These are phyloP conservation scores for Moesziomyces parantarcticus DNA, from an alignment of 1,284 basidiomycete species.

Conservation along the genomic window DNA sequence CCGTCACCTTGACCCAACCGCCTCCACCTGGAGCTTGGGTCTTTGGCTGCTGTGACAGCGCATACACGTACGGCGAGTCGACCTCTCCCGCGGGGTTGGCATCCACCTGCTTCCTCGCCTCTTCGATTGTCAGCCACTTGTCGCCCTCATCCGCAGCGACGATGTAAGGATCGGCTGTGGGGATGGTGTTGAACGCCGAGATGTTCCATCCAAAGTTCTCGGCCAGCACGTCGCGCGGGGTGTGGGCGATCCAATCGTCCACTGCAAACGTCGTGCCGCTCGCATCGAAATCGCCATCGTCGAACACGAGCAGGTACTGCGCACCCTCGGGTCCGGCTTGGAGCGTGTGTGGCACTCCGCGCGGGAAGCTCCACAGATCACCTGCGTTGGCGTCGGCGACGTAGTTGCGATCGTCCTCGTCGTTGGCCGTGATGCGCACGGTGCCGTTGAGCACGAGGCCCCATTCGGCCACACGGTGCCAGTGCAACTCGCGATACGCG, in stretches of 20 bases:
- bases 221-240: conserved; percentile 75
- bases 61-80: conserved; percentile 12
- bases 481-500: conserved; percentile 26
- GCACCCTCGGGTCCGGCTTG: conserved; percentile 75
- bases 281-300: conserved; percentile 10
- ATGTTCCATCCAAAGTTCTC: conserved; percentile 77
- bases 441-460: conserved; percentile 61
- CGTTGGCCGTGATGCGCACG: conserved; percentile 72
- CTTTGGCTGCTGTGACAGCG: conserved; percentile 73
- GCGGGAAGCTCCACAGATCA: conserved; percentile 45
- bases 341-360: conserved; percentile 72
- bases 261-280: conserved; percentile 16
- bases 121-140: conserved; percentile 6
- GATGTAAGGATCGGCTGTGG: conserved; percentile 70
- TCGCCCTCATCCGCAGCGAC: conserved; percentile 11
- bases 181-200: conserved; percentile 71
- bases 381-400: conserved; percentile 64
- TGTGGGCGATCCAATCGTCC: conserved; percentile 71
- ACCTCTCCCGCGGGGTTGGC: conserved; percentile 12
- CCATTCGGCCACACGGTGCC: conserved; percentile 39
- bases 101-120: conserved; percentile 3
- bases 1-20: conserved; percentile 25
- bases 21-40: conserved; percentile 71
- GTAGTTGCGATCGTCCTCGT: conserved; percentile 75
- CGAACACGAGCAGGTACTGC: conserved; percentile 77